Base-by-base conservation (phyloP, 306 rosid genomes). In the Delonix regia region DNA sequence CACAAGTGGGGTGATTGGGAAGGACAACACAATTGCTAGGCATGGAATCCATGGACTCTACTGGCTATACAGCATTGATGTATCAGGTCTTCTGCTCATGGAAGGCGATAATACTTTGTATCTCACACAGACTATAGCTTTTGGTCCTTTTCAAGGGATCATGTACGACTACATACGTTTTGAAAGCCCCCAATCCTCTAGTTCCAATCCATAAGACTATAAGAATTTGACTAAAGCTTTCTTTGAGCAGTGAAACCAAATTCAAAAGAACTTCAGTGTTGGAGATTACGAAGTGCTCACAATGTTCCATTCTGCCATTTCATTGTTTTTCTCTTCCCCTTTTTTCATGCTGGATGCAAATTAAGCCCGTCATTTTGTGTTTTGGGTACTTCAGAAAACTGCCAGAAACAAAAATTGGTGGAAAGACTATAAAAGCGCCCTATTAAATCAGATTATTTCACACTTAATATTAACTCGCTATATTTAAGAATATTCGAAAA, bases 41-140 rank as follows among this genome's bases (percentile, higher is more conserved):
- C 99, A 95, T 85, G 99, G 99, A 74, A 89, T 88, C 74, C 98
- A 92, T 76, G 99, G 99, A 19, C 97, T 95, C 16, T 87, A 92
- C 22, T 82, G 99, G 98, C 83, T 87, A 38, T 92, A 19, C 86
- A 88, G 24, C 63, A 83, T 88, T 16, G 87, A 78, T 15, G 74
- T 95, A 27, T 74, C 87, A 2, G 82, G 83, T 47, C 67, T 76
- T 66, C 80, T 69, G 9, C 90, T 92, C 24, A 45, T 56, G 33
- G 61, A 74, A 62, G 95, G 92, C 4, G 83, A 86, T 9, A 95
- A 92, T 27, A 80, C 86, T 15, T 57, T 94, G 14, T 89, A 87
- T 36, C 81, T 94, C 77, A 90, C 93, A 1, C 98, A 94, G 33
- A 67, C 89, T 41, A 82, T 83, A 53, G 84, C 90, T 64, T 25